Evolutionary conservation across 2,329 filamentous ascomycete species (phyloP).

Genomic region (Aspergillus sp.): DNA sequence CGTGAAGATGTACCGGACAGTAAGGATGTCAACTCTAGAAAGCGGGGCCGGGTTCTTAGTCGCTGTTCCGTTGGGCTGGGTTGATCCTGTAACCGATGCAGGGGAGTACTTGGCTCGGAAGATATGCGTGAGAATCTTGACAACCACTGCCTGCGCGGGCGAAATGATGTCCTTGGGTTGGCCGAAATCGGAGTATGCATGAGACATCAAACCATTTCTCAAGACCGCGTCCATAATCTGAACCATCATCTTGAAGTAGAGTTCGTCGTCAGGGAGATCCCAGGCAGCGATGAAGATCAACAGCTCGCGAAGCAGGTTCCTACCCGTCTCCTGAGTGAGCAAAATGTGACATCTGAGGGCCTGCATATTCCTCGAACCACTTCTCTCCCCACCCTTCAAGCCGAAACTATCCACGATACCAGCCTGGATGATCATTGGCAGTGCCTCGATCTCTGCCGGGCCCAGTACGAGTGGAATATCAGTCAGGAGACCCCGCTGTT

Average conservation of each 20-base stretch:
- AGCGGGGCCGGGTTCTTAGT: conserved; percentile 59
- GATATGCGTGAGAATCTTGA: conserved; percentile 87
- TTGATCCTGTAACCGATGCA: conserved; percentile 47
- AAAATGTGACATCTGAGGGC: conserved; percentile 88
- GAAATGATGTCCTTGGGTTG: conserved; percentile 96
- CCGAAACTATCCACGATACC: conserved; percentile 84
- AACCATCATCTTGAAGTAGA: conserved; percentile 95
- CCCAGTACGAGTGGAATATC: conserved; percentile 94
- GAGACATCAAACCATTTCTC: conserved; percentile 84
- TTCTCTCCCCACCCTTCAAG: conserved; percentile 63
- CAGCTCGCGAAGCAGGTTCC: conserved; percentile 84
- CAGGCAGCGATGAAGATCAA: conserved; percentile 96
- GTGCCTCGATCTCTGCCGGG: conserved; percentile 89
- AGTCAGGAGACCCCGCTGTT: conserved; percentile 76
- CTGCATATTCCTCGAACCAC: conserved; percentile 73
- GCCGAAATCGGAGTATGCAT: conserved; percentile 86
- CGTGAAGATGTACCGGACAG: conserved; percentile 86
- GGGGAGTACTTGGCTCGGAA: conserved; percentile 67
- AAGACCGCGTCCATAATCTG: conserved; percentile 94
- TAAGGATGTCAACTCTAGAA: conserved; percentile 61
- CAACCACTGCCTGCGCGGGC: conserved; percentile 87
- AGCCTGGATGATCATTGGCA: conserved; percentile 96
- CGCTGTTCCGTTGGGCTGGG: conserved; percentile 53
- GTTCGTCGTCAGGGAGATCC: conserved; percentile 89
- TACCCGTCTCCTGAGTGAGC: conserved; percentile 83